A percentile compares a stretch with the other conserved stretches of the same genome.
phyloP scores from a whole-genome alignment of 2,329 filamentous ascomycete genomes.

The Aspergillus pseudoglaucus region DNA sequence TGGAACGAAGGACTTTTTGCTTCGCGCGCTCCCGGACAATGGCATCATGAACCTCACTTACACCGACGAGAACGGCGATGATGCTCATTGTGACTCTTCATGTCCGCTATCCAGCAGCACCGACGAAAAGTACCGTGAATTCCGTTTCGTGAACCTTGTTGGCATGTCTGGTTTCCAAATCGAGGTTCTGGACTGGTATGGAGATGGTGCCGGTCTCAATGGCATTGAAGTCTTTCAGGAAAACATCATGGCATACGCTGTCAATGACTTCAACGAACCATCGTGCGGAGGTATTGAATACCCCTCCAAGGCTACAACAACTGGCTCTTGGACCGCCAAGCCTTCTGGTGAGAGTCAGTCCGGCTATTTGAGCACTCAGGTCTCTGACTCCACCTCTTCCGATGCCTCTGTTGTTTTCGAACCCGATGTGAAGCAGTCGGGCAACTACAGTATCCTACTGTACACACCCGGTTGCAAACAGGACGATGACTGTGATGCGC shows the following conservation, averaged over 20 bases:
- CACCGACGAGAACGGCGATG: conserved; percentile 63
- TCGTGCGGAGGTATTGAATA: conserved; percentile 61
- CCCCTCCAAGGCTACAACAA: conserved; percentile 60
- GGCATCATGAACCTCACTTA: conserved; percentile 97
- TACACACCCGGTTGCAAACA: conserved; percentile 88
- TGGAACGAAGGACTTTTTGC: conserved; percentile 82
- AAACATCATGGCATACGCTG: conserved; percentile 77
- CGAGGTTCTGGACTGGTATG: conserved; percentile 83
- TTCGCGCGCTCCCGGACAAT: conserved; percentile 74
- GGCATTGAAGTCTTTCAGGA: conserved; percentile 84
- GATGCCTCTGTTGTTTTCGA: conserved; percentile 60
- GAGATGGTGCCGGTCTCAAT: conserved; percentile 72
- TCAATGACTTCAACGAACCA: conserved; percentile 84
- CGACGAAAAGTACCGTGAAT: conserved; percentile 70
- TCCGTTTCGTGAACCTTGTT: conserved; percentile 78
- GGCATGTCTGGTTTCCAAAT: conserved; percentile 84
- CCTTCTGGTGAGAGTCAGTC: conserved; percentile 64
- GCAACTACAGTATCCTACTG: conserved; percentile 83
- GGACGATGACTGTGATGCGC: conserved; percentile 66
- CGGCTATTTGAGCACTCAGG: conserved; percentile 65
- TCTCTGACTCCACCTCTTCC: conserved; percentile 53
- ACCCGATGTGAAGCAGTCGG: conserved; percentile 79
- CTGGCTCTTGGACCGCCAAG: conserved; percentile 67
- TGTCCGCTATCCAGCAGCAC: conserved; percentile 75
- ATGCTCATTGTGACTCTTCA: conserved; percentile 66